Evolutionary conservation across 2,329 filamentous ascomycete species (phyloP), one percentile per base, ranked within the genome.

Genomic region (Alternaria arbusti): DNA sequence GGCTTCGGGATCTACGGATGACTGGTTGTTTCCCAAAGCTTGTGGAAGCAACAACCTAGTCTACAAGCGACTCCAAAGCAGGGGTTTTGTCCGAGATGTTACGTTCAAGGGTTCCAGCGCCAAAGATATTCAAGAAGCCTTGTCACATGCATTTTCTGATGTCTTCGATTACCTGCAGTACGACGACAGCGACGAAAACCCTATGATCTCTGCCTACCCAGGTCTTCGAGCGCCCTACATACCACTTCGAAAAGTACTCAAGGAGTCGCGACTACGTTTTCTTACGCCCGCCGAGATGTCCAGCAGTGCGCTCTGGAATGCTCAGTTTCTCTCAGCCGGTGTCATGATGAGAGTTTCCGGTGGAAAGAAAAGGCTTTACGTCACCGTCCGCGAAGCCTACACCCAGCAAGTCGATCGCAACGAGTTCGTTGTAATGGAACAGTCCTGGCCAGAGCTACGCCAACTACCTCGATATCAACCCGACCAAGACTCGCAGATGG

Each of bases 381-480:
- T 94, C 61, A 95, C 92, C 1, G 90, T 92, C 62, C 87, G 89
- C 4, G 89, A 91, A 68, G 90, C 90, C 1, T 95, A 95, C 68
- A 80, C 92, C 3, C 92, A 95, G 73, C 86, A 89, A 64, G 77
- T 81, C 13, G 80, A 84, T 30, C 61, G 61, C 6, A 63, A 63
- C 11, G 59, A 65, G 20, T 65, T 65, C 28, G 30, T 63, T 13
- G 55, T 59, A 8, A 62, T 62, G 55, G 63, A 65, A 20, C 63
- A 65, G 51, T 59, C 87, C 2, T 95, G 92, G 92, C 88, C 89
- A 69, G 86, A 85, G 49, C 78, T 94, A 10, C 86, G 88, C 32
- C 85, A 89, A 69, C 81, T 93, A 23, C 88, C 86, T 52, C 84
- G 87, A 6, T 82, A 87, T 20, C 86, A 86, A 65, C 80, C 82